Evolutionary conservation across 305 asterid genomes (phyloP).

Genomic region (Lippia alba): DNA sequence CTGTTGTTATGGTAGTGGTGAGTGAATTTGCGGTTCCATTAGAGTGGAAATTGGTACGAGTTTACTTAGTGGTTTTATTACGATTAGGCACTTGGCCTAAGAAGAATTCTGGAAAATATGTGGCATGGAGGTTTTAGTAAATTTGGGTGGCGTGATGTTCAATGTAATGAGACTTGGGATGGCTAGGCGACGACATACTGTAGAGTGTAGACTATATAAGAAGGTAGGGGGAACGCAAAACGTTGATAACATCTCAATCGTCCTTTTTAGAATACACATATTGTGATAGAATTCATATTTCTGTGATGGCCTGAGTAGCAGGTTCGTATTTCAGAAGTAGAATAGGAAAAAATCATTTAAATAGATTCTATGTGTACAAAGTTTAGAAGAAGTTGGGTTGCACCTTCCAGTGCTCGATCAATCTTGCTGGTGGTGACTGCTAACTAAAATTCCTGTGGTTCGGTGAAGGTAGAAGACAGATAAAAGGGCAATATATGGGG

Average conservation of each 20-base stretch:
- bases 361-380: background rate
- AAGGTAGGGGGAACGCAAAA: background rate
- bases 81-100: background rate
- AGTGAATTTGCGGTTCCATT: background rate
- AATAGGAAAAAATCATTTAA: background rate
- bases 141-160: slow-evolving; percentile 16
- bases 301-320: slow-evolving; percentile 12
- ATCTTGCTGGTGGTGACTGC: background rate
- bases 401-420: slow-evolving; percentile 10
- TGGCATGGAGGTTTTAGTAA: background rate
- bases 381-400: background rate
- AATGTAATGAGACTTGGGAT: slow-evolving; percentile 15
- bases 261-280: background rate
- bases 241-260: background rate
- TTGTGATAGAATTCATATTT: slow-evolving; percentile 20
- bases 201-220: background rate
- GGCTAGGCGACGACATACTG: background rate
- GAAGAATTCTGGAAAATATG: slow-evolving; percentile 6
- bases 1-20: slow-evolving; percentile 17
- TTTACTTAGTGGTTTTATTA: slow-evolving; percentile 19
- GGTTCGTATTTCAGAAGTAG: slow-evolving; percentile 11
- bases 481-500: too few species aligned
- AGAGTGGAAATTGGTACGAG: slow-evolving; percentile 10
- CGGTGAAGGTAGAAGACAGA: background rate
- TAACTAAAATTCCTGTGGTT: background rate